A percentile compares a stretch with the other conserved stretches of the same genome.
phyloP scores from a whole-genome alignment of 306 rosid genomes.

The Cucumis sativus region DNA sequence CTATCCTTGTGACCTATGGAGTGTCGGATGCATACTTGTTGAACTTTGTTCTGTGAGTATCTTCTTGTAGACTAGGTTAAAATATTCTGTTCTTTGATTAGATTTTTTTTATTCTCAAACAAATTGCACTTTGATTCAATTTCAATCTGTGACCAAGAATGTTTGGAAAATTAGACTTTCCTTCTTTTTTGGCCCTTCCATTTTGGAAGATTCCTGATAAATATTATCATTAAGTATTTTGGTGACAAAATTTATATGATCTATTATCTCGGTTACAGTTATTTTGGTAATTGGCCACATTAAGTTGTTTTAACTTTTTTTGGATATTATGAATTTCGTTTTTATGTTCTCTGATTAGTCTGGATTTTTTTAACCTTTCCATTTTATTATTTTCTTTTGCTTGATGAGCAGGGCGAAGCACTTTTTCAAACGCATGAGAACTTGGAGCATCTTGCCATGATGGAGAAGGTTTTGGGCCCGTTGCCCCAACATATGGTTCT shows the following conservation, averaged over 20 bases:
- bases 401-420: constrained; percentile 52
- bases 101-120: neutral
- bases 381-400: neutral
- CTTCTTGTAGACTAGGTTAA: neutral
- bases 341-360: neutral
- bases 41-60: constrained; percentile 83
- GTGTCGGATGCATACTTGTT: constrained; percentile 76
- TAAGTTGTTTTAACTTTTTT: neutral
- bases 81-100: neutral
- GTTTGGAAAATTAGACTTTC: neutral
- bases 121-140: neutral
- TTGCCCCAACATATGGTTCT: constrained; percentile 62
- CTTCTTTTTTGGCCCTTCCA: neutral
- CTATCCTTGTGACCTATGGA: constrained; percentile 83
- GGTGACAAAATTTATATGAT: neutral
- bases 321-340: neutral
- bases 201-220: neutral
- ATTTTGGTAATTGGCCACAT: neutral
- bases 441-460: constrained; percentile 83
- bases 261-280: neutral
- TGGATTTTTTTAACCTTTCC: neutral
- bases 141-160: neutral
- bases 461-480: constrained; percentile 84
- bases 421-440: constrained; percentile 80
- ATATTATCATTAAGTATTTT: no score